These are phyloP conservation scores for Scalesia atractyloides DNA, from an alignment of 129 eudicot genomes.

Conservation along the genomic window DNA sequence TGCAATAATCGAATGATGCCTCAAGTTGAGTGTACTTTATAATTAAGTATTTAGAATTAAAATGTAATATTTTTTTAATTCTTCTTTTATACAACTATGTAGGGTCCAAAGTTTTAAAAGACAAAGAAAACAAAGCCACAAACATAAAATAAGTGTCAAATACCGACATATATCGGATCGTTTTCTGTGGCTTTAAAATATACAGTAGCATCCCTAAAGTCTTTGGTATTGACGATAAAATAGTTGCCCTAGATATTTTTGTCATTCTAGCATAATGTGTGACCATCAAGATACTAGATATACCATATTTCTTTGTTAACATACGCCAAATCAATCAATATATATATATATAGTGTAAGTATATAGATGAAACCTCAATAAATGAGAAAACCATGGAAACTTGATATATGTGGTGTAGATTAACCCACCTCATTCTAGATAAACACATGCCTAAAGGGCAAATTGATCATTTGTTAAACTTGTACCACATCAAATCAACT, in stretches of 20 bases:
- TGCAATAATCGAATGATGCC: neutral
- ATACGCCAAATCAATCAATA: neutral
- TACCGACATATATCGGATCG: neutral
- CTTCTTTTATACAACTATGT: neutral
- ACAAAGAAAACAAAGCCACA: neutral
- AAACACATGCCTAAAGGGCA: no score
- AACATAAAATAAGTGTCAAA: neutral
- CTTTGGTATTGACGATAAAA: neutral
- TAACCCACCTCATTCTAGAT: no score
- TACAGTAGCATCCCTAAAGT: neutral
- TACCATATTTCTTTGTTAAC: no score
- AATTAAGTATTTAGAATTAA: neutral
- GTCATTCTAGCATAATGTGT: conserved; percentile 11
- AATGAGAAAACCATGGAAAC: no score
- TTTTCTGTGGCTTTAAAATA: neutral
- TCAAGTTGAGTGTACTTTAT: neutral
- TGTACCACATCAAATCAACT: no score
- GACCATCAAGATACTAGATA: neutral
- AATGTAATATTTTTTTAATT: neutral
- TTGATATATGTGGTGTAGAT: no score
- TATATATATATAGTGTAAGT: no score
- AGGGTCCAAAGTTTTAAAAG: neutral
- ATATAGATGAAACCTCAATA: no score
- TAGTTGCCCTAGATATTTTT: conserved; percentile 10
- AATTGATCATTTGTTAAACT: no score